Conservation (phyloP, 306 rosid species). For the Pueraria montana region DNA sequence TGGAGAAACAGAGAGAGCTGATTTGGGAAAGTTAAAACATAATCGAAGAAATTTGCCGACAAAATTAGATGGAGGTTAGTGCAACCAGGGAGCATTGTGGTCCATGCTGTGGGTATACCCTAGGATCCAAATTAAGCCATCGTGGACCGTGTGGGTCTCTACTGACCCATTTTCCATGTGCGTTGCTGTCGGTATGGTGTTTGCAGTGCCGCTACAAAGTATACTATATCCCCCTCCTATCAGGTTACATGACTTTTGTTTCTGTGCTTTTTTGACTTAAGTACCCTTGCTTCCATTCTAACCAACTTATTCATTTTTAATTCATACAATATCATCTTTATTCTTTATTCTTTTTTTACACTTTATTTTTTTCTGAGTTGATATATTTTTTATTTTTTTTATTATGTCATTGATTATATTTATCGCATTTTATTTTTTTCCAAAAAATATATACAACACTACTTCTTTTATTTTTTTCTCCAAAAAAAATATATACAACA, state of each 20-base stretch:
- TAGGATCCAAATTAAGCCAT: constrained; percentile 44
- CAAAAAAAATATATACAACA: neutral
- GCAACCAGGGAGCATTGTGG: constrained; percentile 64
- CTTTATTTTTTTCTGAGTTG: neutral
- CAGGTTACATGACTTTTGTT: constrained; percentile 26
- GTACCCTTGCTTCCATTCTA: neutral
- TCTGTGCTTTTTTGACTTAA: constrained; percentile 2
- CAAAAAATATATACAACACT: neutral
- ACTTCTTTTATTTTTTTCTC: neutral
- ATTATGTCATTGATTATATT: neutral
- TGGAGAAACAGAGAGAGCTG: constrained; percentile 32
- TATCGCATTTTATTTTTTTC: neutral
- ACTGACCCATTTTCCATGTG: constrained; percentile 60
- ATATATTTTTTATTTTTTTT: neutral
- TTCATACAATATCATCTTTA: neutral
- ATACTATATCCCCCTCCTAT: constrained; percentile 14
- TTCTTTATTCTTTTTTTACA: too few relatives aligned
- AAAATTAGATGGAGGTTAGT: constrained; percentile 44
- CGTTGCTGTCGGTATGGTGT: constrained; percentile 73
- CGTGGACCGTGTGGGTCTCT: constrained; percentile 67
- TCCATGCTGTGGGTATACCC: constrained; percentile 54
- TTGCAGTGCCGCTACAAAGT: constrained; percentile 39
- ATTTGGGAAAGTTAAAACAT: constrained; percentile 34
- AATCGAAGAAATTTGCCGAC: constrained; percentile 66
- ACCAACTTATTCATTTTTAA: neutral